Evolutionary conservation across 148 eudicot species (phyloP).

Genomic region (Rhododendron williamsianum): DNA sequence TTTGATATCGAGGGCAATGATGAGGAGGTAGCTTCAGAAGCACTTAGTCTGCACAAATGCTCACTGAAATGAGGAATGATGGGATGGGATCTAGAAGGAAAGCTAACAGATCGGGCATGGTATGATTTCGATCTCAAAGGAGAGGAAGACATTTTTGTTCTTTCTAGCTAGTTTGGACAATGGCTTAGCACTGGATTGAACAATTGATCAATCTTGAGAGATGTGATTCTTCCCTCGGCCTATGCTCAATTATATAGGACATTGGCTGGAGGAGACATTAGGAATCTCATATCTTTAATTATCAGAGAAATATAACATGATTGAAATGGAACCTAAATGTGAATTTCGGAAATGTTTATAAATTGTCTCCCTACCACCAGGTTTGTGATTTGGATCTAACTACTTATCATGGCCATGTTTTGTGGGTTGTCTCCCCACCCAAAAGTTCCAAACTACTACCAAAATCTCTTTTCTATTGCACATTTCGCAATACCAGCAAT

Average conservation of each 20-base stretch:
- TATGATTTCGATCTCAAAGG: constrained; percentile 15
- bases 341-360: background rate
- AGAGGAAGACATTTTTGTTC: constrained; percentile 14
- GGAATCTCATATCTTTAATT: background rate
- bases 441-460: background rate
- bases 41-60: constrained; percentile 26
- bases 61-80: constrained; percentile 19
- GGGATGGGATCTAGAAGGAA: constrained; percentile 24
- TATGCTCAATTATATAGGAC: background rate
- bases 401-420: constrained; percentile 1
- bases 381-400: constrained; percentile 5
- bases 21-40: constrained; percentile 29
- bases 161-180: background rate
- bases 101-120: constrained; percentile 29
- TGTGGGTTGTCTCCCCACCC: background rate
- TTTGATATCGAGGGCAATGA: constrained; percentile 36
- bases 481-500: background rate
- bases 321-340: background rate
- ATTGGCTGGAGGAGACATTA: background rate
- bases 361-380: background rate
- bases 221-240: background rate
- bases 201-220: background rate
- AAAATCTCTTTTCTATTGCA: background rate
- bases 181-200: background rate
- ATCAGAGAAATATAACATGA: background rate